phyloP scores from a whole-genome alignment of 768 basidiomycete genomes.

The Macrolepiota fuliginosa region DNA sequence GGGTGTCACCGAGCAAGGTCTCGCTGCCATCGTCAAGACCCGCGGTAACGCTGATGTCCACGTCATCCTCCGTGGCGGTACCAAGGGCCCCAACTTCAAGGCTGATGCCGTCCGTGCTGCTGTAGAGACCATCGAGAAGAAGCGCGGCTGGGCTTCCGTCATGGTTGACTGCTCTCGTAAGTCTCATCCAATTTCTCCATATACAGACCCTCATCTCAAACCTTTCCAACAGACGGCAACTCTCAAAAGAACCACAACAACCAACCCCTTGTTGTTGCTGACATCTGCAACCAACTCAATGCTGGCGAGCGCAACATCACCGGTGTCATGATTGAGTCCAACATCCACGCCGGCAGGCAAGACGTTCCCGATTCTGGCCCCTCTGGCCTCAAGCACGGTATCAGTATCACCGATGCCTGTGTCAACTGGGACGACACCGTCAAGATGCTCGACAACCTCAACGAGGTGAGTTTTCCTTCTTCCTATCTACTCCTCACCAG shows the following conservation, averaged over 20 bases:
- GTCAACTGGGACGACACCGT: slow-evolving; percentile 84
- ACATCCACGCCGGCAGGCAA: slow-evolving; percentile 89
- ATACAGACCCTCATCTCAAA: background rate
- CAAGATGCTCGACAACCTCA: slow-evolving; percentile 68
- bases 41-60: slow-evolving; percentile 85
- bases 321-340: slow-evolving; percentile 97
- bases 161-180: slow-evolving; percentile 87
- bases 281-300: slow-evolving; percentile 71
- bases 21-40: slow-evolving; percentile 95
- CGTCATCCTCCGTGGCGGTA: slow-evolving; percentile 93
- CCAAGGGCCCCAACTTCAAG: slow-evolving; percentile 86
- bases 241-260: slow-evolving; percentile 93
- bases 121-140: slow-evolving; percentile 62
- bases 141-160: slow-evolving; percentile 58
- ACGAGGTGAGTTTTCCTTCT: slow-evolving; percentile 37
- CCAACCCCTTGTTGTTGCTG: slow-evolving; percentile 77
- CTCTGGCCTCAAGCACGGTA: slow-evolving; percentile 66
- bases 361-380: slow-evolving; percentile 80
- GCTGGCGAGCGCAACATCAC: slow-evolving; percentile 73
- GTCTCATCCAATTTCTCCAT: slow-evolving; percentile 21
- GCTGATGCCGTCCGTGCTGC: slow-evolving; percentile 70
- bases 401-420: slow-evolving; percentile 92
- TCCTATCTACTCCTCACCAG: background rate
- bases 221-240: slow-evolving; percentile 71
- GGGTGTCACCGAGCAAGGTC: slow-evolving; percentile 83